These are phyloP conservation scores for Marasmius oreades DNA, from an alignment of 1,284 basidiomycete species.

Conservation along the genomic window DNA sequence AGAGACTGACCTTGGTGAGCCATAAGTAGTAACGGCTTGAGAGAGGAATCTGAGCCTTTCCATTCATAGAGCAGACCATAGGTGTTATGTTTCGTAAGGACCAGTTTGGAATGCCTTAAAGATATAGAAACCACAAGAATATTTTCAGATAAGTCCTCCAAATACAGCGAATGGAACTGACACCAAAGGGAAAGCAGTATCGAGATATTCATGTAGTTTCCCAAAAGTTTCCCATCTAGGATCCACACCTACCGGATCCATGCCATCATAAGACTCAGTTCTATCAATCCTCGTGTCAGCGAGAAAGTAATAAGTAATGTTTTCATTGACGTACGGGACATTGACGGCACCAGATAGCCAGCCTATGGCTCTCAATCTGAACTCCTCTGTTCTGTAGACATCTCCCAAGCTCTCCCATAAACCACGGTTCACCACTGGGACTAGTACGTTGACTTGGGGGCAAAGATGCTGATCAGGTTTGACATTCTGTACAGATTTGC, in stretches of 20 bases:
- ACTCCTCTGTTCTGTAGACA: constrained; percentile 26
- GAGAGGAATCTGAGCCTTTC: constrained; percentile 42
- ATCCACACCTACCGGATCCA: constrained; percentile 23
- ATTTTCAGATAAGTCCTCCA: too few species aligned
- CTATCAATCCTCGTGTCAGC: constrained; percentile 1
- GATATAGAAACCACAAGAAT: neutral
- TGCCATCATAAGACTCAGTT: constrained; percentile 19
- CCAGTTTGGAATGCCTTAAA: constrained; percentile 34
- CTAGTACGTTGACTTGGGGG: constrained; percentile 23
- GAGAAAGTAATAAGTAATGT: neutral
- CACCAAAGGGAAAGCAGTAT: constrained; percentile 31
- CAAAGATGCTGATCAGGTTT: constrained; percentile 18
- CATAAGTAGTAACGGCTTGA: constrained; percentile 55
- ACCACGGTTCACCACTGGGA: constrained; percentile 23
- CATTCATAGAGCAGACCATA: constrained; percentile 57
- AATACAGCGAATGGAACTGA: constrained; percentile 14
- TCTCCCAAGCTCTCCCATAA: constrained; percentile 24
- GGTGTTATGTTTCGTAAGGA: constrained; percentile 40
- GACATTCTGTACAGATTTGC: neutral
- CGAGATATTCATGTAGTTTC: constrained; percentile 23
- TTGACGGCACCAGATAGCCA: constrained; percentile 34
- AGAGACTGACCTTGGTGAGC: constrained; percentile 49
- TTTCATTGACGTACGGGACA: constrained; percentile 26
- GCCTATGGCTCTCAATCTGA: constrained; percentile 27
- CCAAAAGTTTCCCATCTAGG: constrained; percentile 26